phyloP scores from a whole-genome alignment of 2,329 filamentous ascomycete genomes.

The Phialophora verrucosa region DNA sequence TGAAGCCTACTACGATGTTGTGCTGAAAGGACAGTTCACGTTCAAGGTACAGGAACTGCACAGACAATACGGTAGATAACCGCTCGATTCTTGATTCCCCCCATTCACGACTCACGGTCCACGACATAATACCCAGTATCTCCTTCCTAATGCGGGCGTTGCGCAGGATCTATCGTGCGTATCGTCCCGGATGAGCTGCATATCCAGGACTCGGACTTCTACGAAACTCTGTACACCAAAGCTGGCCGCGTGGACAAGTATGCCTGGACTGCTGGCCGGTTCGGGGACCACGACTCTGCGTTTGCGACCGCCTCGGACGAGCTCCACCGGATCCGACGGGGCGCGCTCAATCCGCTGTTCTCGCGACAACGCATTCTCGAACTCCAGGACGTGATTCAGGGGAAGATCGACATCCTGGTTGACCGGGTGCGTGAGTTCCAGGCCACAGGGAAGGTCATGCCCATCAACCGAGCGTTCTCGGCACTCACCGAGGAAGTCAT shows the following conservation, averaged over 20 bases:
- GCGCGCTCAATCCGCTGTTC: conserved; percentile 36
- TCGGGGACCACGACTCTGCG: conserved; percentile 22
- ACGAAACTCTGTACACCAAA: conserved; percentile 44
- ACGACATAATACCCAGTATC: background rate
- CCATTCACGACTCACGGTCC: background rate
- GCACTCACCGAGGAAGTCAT: conserved; percentile 43
- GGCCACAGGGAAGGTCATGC: conserved; percentile 23
- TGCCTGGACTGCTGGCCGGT: conserved; percentile 22
- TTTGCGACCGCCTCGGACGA: conserved; percentile 34
- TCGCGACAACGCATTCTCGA: conserved; percentile 24
- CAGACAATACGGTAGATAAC: conserved; percentile 11
- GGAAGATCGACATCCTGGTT: conserved; percentile 37
- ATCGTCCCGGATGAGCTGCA: conserved; percentile 45
- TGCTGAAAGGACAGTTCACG: conserved; percentile 13
- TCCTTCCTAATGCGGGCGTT: background rate
- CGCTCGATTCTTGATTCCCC: background rate
- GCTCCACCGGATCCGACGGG: conserved; percentile 35
- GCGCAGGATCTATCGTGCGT: conserved; percentile 42
- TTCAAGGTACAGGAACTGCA: conserved; percentile 16
- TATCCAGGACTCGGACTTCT: conserved; percentile 44
- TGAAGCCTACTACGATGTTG: conserved; percentile 11
- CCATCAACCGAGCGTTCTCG: conserved; percentile 31
- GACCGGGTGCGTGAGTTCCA: conserved; percentile 35
- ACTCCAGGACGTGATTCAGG: conserved; percentile 39
- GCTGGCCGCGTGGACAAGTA: conserved; percentile 42